A percentile compares a stretch with the other conserved stretches of the same genome.
These are phyloP conservation scores for Xylaria sp. DNA, from an alignment of 2,329 filamentous ascomycete genomes.

Conservation along the genomic window DNA sequence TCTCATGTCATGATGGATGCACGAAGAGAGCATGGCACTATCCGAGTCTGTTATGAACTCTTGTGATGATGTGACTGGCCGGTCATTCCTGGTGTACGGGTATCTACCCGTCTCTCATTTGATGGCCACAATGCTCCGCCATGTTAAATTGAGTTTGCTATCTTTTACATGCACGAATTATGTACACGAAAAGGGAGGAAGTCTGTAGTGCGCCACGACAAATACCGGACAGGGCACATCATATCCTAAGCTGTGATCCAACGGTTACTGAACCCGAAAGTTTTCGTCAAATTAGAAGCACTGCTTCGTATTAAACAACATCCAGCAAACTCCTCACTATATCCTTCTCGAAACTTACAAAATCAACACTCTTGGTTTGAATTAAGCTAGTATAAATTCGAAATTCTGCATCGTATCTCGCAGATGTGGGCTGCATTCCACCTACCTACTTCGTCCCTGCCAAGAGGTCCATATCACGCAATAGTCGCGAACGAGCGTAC, in stretches of 20 bases:
- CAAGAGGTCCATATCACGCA: conserved; percentile 27
- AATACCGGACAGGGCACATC: no score
- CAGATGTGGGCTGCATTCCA: not conserved
- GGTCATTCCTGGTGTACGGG: no score
- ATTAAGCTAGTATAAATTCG: not conserved
- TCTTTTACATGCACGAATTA: not conserved
- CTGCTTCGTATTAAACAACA: not conserved
- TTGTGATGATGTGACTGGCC: no score
- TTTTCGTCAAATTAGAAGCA: not conserved
- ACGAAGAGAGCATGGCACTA: no score
- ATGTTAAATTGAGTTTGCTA: no score
- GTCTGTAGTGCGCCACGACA: no score
- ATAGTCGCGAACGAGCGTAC: conserved; percentile 22
- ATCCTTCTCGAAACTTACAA: not conserved
- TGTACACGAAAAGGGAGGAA: not conserved
- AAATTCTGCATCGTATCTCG: not conserved
- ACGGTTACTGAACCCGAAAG: no score
- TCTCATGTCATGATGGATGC: no score
- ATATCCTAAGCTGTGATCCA: no score
- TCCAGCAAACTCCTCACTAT: not conserved
- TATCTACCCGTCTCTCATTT: no score
- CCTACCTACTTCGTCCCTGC: conserved; percentile 20
- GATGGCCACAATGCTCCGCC: no score
- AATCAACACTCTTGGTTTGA: not conserved
- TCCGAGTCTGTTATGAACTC: no score